These are phyloP conservation scores for Lepidopterella palustris DNA, from an alignment of 495 filamentous ascomycete genomes.

Conservation along the genomic window DNA sequence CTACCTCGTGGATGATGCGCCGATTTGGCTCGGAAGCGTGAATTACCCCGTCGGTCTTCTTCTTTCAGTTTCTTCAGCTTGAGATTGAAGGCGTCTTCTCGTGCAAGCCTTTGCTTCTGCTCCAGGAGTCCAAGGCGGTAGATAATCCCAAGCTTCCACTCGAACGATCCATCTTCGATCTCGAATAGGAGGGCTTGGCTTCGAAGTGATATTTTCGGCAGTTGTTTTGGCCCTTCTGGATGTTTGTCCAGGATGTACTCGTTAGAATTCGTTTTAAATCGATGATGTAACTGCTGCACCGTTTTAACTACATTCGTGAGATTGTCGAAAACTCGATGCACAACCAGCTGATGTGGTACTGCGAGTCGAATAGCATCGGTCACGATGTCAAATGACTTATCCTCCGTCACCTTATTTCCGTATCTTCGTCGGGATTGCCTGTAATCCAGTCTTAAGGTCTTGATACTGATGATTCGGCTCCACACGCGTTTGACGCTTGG, in stretches of 20 bases:
- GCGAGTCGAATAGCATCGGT: slow-evolving; percentile 80
- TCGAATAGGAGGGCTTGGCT: slow-evolving; percentile 79
- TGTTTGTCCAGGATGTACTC: slow-evolving; percentile 79
- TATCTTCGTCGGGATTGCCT: slow-evolving; percentile 66
- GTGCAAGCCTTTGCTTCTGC: slow-evolving; percentile 77
- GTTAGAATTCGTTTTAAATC: slow-evolving; percentile 77
- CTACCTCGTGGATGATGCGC: slow-evolving; percentile 34
- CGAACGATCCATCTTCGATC: slow-evolving; percentile 92
- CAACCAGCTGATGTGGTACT: slow-evolving; percentile 88
- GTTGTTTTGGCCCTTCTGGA: slow-evolving; percentile 74
- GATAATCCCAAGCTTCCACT: slow-evolving; percentile 91
- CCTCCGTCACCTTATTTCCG: slow-evolving; percentile 54
- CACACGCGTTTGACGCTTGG: slow-evolving; percentile 75
- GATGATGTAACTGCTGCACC: slow-evolving; percentile 79
- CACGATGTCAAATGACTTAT: slow-evolving; percentile 77
- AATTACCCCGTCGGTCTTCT: slow-evolving; percentile 48
- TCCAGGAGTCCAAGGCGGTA: slow-evolving; percentile 84
- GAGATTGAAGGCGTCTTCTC: slow-evolving; percentile 81
- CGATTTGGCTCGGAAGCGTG: slow-evolving; percentile 48
- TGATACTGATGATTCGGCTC: slow-evolving; percentile 79
- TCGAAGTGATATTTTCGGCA: slow-evolving; percentile 77
- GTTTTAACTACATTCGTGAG: slow-evolving; percentile 82
- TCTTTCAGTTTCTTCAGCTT: slow-evolving; percentile 79
- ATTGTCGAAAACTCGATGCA: slow-evolving; percentile 90
- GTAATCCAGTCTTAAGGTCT: slow-evolving; percentile 69